These are phyloP conservation scores for Podospora bellae-mahoneyi DNA, from an alignment of 495 filamentous ascomycete genomes.

Conservation along the genomic window DNA sequence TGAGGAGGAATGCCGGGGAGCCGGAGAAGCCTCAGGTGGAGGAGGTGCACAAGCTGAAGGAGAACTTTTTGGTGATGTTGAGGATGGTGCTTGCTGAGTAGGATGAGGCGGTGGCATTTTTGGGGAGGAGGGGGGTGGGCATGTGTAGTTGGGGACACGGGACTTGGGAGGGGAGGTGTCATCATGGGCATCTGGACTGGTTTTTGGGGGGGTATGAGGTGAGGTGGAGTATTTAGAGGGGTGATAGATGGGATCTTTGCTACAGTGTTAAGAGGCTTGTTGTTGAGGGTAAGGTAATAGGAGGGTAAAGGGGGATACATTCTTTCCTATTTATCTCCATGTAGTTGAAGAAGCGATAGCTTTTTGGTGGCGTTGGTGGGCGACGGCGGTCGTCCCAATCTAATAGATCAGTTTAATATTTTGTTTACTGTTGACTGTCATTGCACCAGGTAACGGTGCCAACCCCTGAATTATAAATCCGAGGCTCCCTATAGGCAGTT, in stretches of 20 bases:
- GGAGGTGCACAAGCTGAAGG: slow-evolving; percentile 74
- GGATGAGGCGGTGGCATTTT: background rate
- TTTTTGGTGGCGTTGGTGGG: background rate
- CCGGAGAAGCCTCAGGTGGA: slow-evolving; percentile 75
- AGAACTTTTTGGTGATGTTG: slow-evolving; percentile 79
- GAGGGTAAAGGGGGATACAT: background rate
- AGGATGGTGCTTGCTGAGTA: slow-evolving; percentile 74
- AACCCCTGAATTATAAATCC: slow-evolving; percentile 6
- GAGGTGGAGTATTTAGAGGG: slow-evolving; percentile 1
- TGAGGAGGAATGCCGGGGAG: slow-evolving; percentile 83
- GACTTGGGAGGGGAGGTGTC: background rate
- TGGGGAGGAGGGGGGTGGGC: background rate
- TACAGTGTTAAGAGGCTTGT: background rate
- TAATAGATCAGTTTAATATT: background rate
- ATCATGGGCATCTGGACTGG: slow-evolving; percentile 4
- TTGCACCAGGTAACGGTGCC: background rate
- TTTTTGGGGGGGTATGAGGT: background rate
- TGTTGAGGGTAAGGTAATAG: background rate
- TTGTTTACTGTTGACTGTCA: background rate
- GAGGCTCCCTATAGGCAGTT: background rate
- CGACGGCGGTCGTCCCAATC: background rate
- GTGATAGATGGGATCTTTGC: background rate
- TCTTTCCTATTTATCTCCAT: background rate
- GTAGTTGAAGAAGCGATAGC: background rate
- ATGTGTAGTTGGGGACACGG: too few relatives aligned